A percentile compares a stretch with the other conserved stretches of the same genome.
Evolutionary conservation across 2,329 filamentous ascomycete species (phyloP).

Genomic region (Fusarium mexicanum): DNA sequence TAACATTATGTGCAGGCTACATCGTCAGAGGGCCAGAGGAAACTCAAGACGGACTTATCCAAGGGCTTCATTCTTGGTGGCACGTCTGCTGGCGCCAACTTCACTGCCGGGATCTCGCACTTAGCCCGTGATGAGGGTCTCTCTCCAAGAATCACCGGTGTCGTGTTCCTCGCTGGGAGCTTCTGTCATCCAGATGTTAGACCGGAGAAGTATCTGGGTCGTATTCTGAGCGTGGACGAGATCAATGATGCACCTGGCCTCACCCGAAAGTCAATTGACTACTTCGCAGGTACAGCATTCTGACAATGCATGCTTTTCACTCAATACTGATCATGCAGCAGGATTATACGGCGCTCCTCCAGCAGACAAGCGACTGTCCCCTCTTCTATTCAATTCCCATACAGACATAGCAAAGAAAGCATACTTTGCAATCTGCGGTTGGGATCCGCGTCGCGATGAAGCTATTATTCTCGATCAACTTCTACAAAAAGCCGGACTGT

Average conservation of each 20-base stretch:
- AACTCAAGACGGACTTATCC: slow-evolving; percentile 52
- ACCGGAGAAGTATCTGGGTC: slow-evolving; percentile 49
- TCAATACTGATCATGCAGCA: not conserved
- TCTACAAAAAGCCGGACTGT: slow-evolving; percentile 46
- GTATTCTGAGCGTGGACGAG: slow-evolving; percentile 50
- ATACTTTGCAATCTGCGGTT: slow-evolving; percentile 58
- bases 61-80: slow-evolving; percentile 62
- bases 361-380: slow-evolving; percentile 52
- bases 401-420: slow-evolving; percentile 46
- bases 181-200: slow-evolving; percentile 53
- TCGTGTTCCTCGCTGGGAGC: slow-evolving; percentile 57
- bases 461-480: slow-evolving; percentile 56
- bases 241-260: slow-evolving; percentile 47
- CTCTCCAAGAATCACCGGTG: slow-evolving; percentile 54
- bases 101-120: slow-evolving; percentile 57
- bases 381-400: slow-evolving; percentile 48
- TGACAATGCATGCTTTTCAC: too few species aligned
- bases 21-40: slow-evolving; percentile 36
- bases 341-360: slow-evolving; percentile 43
- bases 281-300: slow-evolving; percentile 42
- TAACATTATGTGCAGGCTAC: slow-evolving; percentile 16
- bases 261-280: slow-evolving; percentile 50
- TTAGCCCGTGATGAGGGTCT: slow-evolving; percentile 50
- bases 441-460: slow-evolving; percentile 60
- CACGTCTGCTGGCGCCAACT: slow-evolving; percentile 62